Base-by-base conservation (phyloP, 139 green algal species). In the Closterium sp. region DNA sequence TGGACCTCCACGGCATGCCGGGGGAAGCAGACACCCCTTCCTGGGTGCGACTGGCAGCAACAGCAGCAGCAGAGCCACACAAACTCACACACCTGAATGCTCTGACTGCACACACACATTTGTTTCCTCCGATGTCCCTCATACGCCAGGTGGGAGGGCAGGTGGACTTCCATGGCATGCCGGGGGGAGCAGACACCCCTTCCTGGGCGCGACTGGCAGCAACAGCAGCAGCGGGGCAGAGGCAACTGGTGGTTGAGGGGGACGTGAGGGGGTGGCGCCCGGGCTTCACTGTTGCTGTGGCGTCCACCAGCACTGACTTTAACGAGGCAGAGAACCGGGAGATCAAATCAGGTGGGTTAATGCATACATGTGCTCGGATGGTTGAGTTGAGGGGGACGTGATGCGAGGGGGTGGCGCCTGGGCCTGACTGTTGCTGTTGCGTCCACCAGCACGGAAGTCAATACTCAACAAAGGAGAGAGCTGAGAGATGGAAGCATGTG, bases 71-170 rank as follows among this genome's bases (percentile, higher is more conserved):
- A 62, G 27, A 21, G 70, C 13, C 9, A 84, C 91, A 21, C 13
- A 5, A 19, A 70, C 50, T 21, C 50, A 10, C 50, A 70, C 50
- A 2, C 17, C 17, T 19, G 17, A 24, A 70, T 24, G 13, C 42
- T 7, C 42, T 13, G 5, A 13, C 7, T 62, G n/a, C n/a, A n/a
- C 42, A 62, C 9, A 86, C 87, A 86, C 27, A 6, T 9, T 9
- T n/a, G n/a, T n/a, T n/a, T 30, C 9, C 87, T 5, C 27, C 87
- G 4, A 10, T 86, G 3, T 45, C 24, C 45, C 4, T n/a, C n/a
- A 4, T 42, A 42, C n/a, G 28, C 9, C 84, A 93, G 91, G 85
- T 93, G 13, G 91, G 91, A 27, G 91, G 91, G 0, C 91, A 93
- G 91, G 85, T 93, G 30, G n/a, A 93, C 32, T 34, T 70, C 1